phyloP scores from a whole-genome alignment of 2,329 filamentous ascomycete species.

The Xylogone sp. region DNA sequence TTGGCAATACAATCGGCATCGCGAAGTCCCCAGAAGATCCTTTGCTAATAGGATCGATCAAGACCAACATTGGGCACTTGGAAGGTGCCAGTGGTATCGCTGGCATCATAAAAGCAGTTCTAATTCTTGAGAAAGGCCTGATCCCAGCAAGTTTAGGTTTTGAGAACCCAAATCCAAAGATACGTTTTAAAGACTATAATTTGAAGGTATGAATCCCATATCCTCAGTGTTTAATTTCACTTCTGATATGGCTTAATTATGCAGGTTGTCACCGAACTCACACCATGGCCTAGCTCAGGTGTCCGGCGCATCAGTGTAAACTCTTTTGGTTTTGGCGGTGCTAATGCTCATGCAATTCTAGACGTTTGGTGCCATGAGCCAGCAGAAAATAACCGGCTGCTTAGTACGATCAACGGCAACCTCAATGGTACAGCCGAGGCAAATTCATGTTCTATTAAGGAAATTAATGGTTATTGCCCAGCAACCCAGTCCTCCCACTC shows the following conservation, averaged over 20 bases:
- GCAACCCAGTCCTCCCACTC: not conserved
- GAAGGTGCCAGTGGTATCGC: slow-evolving; percentile 21
- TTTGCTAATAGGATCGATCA: slow-evolving; percentile 23
- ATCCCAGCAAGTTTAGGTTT: slow-evolving; percentile 25
- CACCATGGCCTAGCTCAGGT: slow-evolving; percentile 9
- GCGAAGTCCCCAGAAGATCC: slow-evolving; percentile 9
- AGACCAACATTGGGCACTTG: slow-evolving; percentile 26
- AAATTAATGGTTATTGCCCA: not conserved
- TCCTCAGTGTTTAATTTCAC: not conserved
- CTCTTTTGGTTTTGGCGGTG: slow-evolving; percentile 23
- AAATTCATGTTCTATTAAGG: no score
- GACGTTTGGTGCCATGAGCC: slow-evolving; percentile 22
- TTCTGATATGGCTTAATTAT: not conserved
- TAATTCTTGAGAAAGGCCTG: slow-evolving; percentile 24
- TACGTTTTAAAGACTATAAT: slow-evolving; percentile 27
- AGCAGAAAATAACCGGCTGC: not conserved
- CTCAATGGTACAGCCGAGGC: not conserved
- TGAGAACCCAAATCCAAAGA: slow-evolving; percentile 15
- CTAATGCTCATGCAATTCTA: slow-evolving; percentile 16
- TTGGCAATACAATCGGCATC: slow-evolving; percentile 6
- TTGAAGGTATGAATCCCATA: slow-evolving; percentile 19
- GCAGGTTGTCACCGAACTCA: not conserved
- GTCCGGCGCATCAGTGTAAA: slow-evolving; percentile 16
- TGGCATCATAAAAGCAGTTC: slow-evolving; percentile 16
- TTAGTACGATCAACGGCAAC: not conserved